These are phyloP conservation scores for Verticillium klebahnii DNA, from an alignment of 2,329 filamentous ascomycete species.

Conservation along the genomic window DNA sequence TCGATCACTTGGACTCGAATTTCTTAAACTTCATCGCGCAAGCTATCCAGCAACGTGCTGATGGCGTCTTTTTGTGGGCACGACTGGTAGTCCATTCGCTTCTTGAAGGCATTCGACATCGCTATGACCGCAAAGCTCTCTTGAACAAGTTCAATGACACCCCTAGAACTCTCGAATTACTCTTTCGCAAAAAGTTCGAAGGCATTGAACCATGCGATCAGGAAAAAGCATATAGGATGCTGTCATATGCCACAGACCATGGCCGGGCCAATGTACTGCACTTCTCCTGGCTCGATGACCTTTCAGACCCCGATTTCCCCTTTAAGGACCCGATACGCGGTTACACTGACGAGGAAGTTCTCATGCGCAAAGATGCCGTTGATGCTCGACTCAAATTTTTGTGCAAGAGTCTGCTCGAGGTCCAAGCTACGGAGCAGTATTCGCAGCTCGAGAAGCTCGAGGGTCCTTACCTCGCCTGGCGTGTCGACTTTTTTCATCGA, in stretches of 20 bases:
- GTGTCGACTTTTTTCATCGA: too few species aligned
- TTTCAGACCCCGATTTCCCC: neutral
- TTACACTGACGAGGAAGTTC: neutral
- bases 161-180: neutral
- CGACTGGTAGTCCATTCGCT: neutral
- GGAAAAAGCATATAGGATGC: neutral
- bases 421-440: neutral
- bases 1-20: neutral
- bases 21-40: neutral
- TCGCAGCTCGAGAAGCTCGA: too few species aligned
- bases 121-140: neutral
- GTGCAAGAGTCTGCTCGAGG: neutral
- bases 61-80: conserved; percentile 4
- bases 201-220: neutral
- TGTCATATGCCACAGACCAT: neutral
- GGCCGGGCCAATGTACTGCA: neutral
- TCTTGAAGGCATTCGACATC: neutral
- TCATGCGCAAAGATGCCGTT: neutral
- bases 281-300: neutral
- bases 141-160: neutral
- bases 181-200: neutral
- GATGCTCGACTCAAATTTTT: neutral
- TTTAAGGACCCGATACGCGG: neutral
- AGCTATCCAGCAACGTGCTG: neutral
- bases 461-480: too few species aligned